Evolutionary conservation across 129 eudicot genomes (phyloP).

Genomic region (Flaveria brownii): DNA sequence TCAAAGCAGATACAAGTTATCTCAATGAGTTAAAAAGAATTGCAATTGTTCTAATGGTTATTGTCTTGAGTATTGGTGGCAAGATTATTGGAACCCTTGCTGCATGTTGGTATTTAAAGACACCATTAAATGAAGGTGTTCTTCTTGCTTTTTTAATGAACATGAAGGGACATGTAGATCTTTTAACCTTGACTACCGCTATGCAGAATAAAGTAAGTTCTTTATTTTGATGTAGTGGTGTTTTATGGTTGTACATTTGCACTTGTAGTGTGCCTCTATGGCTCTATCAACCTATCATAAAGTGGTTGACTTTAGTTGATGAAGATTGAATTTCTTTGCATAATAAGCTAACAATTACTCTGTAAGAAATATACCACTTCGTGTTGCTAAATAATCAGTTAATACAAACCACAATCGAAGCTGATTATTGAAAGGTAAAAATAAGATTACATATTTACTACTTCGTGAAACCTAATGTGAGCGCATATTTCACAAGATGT

Average conservation of each 20-base stretch:
- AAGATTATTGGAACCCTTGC: constrained; percentile 78
- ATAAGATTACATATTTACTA: neutral
- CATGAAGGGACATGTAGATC: constrained; percentile 91
- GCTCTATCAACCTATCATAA: neutral
- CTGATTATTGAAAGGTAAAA: neutral
- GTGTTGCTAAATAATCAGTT: neutral
- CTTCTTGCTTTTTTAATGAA: constrained; percentile 81
- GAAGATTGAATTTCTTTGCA: neutral
- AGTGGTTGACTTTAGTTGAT: neutral
- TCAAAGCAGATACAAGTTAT: constrained; percentile 67
- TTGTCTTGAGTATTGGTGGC: constrained; percentile 82
- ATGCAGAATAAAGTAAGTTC: constrained; percentile 54
- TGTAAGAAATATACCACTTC: neutral
- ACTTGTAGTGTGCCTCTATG: neutral
- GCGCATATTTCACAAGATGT: neutral
- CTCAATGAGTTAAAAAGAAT: constrained; percentile 42
- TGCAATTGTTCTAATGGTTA: constrained; percentile 47
- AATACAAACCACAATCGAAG: neutral
- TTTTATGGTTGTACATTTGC: neutral
- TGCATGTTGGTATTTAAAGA: constrained; percentile 67
- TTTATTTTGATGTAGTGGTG: neutral
- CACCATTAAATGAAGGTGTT: constrained; percentile 78
- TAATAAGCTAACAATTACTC: neutral
- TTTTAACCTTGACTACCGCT: constrained; percentile 59
- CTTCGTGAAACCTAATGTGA: neutral